phyloP scores from a whole-genome alignment of 2,329 filamentous ascomycete genomes.

The Colletotrichum sp. region DNA sequence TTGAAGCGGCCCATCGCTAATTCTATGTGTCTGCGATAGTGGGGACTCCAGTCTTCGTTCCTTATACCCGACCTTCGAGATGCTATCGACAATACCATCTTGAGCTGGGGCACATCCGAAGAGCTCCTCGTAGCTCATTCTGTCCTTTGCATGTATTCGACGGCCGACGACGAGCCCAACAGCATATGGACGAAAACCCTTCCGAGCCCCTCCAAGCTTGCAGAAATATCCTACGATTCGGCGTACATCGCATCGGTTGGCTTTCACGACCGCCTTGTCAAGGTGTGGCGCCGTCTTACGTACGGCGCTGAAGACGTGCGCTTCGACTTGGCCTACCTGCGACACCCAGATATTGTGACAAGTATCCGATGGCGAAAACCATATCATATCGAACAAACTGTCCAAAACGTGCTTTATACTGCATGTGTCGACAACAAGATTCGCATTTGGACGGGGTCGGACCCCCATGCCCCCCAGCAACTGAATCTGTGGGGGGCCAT shows the following conservation, averaged over 20 bases:
- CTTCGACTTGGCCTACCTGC: constrained; percentile 90
- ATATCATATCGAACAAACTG: constrained; percentile 75
- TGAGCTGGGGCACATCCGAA: constrained; percentile 88
- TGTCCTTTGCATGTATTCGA: constrained; percentile 71
- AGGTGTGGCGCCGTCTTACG: constrained; percentile 88
- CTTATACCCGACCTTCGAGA: constrained; percentile 35
- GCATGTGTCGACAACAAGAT: constrained; percentile 81
- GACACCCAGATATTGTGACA: constrained; percentile 83
- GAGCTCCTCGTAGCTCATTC: constrained; percentile 82
- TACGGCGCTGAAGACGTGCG: constrained; percentile 83
- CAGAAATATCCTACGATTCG: constrained; percentile 84
- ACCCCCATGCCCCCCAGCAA: constrained; percentile 72
- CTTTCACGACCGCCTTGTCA: constrained; percentile 80
- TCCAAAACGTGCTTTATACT: constrained; percentile 90
- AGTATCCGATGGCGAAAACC: constrained; percentile 85
- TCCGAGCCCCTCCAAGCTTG: constrained; percentile 75
- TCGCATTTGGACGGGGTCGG: constrained; percentile 82
- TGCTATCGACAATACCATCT: constrained; percentile 42
- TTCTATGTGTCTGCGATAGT: constrained; percentile 44
- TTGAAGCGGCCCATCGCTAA: not conserved
- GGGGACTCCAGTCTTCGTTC: constrained; percentile 69
- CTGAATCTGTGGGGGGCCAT: constrained; percentile 83
- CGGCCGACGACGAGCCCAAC: constrained; percentile 50
- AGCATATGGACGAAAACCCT: constrained; percentile 77
- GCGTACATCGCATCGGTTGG: constrained; percentile 85